Conservation (phyloP, 169 alveolate genomes). For the Perkinsus marinus region DNA sequence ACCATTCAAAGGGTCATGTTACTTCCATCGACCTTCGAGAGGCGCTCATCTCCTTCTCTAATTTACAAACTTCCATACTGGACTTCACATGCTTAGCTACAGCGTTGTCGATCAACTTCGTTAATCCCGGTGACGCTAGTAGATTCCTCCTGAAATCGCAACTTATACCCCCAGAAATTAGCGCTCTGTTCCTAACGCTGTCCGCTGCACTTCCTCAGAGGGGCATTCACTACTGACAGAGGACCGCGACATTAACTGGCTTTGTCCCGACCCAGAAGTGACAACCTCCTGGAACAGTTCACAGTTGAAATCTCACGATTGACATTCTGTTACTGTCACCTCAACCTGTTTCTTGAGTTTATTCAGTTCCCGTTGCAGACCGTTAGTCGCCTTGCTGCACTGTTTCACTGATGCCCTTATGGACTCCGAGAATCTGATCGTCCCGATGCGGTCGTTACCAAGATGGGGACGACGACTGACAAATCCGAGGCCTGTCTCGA, state of each 20-base stretch:
- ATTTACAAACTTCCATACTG: not conserved
- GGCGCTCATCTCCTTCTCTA: not conserved
- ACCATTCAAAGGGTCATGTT: no score
- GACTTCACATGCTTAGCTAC: not conserved
- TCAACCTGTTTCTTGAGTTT: not conserved
- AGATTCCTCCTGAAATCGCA: not conserved
- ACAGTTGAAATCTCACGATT: no score
- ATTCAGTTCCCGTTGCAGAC: not conserved
- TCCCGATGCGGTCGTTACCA: not conserved
- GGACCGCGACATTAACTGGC: no score
- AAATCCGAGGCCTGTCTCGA: not conserved
- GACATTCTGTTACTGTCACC: not conserved
- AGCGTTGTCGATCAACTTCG: not conserved
- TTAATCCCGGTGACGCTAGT: not conserved
- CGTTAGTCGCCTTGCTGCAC: not conserved
- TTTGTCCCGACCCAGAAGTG: no score
- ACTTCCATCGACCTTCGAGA: not conserved
- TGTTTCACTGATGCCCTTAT: not conserved
- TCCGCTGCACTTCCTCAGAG: not conserved
- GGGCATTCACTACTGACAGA: not conserved
- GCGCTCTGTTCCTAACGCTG: no score
- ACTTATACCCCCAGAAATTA: no score
- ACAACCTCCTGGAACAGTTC: no score
- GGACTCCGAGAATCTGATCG: not conserved
- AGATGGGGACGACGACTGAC: not conserved